These are phyloP conservation scores for Syzygium grande DNA, from an alignment of 345 rosid genomes.

Conservation along the genomic window DNA sequence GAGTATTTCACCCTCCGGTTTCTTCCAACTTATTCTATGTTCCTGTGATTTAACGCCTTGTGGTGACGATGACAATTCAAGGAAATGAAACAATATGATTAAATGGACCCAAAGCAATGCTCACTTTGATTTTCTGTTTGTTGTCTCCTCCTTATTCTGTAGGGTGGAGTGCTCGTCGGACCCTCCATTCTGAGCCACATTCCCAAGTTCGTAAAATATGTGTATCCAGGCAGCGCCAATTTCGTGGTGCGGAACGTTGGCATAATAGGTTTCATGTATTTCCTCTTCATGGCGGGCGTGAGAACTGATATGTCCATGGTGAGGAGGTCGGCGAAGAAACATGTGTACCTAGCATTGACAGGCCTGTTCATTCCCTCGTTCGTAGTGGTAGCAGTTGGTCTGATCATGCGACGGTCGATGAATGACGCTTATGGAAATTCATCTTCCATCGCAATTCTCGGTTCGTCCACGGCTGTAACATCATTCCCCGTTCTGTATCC, in stretches of 20 bases:
- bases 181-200: slow-evolving; percentile 58
- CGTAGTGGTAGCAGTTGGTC: background rate
- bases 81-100: background rate
- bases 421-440: slow-evolving; percentile 2
- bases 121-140: background rate
- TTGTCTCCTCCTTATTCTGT: background rate
- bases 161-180: slow-evolving; percentile 81
- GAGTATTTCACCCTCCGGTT: slow-evolving; percentile 6
- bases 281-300: slow-evolving; percentile 44
- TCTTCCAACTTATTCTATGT: too few species aligned
- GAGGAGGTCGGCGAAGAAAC: slow-evolving; percentile 29
- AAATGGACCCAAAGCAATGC: background rate
- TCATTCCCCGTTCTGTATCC: slow-evolving; percentile 40
- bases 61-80: background rate
- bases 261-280: slow-evolving; percentile 41
- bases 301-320: slow-evolving; percentile 35
- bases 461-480: slow-evolving; percentile 19
- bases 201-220: slow-evolving; percentile 9
- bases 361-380: slow-evolving; percentile 24
- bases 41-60: background rate
- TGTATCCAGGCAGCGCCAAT: slow-evolving; percentile 34
- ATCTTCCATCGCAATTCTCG: slow-evolving; percentile 24
- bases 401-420: slow-evolving; percentile 17
- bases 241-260: slow-evolving; percentile 49
- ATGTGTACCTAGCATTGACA: slow-evolving; percentile 19